Conservation (phyloP, 306 rosid genomes). For the Cotoneaster glaucophyllus region DNA sequence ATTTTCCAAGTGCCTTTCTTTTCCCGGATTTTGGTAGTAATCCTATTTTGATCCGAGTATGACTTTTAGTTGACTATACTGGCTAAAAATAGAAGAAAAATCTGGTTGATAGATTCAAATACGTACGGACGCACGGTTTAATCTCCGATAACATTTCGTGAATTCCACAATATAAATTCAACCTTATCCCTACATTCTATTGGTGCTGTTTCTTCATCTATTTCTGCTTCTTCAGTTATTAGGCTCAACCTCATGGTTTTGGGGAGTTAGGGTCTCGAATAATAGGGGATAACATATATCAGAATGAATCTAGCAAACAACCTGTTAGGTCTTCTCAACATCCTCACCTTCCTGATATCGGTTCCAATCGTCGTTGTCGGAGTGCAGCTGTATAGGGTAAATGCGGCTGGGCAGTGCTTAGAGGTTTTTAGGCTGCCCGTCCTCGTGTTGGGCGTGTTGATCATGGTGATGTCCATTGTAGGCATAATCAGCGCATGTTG, state of each 20-base stretch:
- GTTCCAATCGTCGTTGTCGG: slow-evolving; percentile 49
- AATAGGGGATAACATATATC: background rate
- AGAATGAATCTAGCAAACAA: slow-evolving; percentile 37
- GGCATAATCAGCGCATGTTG: slow-evolving; percentile 71
- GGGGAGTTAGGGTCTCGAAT: background rate
- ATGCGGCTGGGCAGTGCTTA: slow-evolving; percentile 35
- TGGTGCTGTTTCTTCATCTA: background rate
- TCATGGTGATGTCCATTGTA: slow-evolving; percentile 42
- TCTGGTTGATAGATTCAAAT: background rate
- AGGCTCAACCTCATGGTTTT: background rate
- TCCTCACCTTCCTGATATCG: slow-evolving; percentile 50
- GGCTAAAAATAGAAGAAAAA: no score
- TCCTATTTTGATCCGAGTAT: no score
- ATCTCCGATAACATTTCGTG: background rate
- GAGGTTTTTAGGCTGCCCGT: slow-evolving; percentile 45
- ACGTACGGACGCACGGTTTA: background rate
- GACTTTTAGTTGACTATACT: no score
- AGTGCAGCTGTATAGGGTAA: slow-evolving; percentile 44
- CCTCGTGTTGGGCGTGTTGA: slow-evolving; percentile 45
- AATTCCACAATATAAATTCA: background rate
- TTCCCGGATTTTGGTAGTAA: no score
- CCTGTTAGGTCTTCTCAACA: slow-evolving; percentile 51
- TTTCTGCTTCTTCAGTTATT: background rate
- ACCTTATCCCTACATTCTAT: background rate
- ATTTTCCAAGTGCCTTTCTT: no score